Conservation (phyloP, 768 basidiomycete genomes). For the Podaxis mareebaensis region DNA sequence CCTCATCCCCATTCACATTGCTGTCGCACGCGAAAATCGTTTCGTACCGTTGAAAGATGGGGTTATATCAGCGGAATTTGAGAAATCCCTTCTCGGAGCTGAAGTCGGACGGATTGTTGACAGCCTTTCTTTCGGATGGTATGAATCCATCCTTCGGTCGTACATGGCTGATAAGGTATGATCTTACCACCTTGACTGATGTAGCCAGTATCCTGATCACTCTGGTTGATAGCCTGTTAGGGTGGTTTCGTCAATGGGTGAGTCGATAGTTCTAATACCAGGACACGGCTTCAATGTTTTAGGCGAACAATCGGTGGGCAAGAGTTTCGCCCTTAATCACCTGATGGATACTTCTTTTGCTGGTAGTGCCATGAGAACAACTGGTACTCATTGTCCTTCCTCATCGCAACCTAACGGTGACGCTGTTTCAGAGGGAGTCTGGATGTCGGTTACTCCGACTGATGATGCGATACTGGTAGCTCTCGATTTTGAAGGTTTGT, state of each 20-base stretch:
- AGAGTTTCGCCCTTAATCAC: slow-evolving; percentile 60
- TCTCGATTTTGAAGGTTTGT: slow-evolving; percentile 62
- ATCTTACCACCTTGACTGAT: slow-evolving; percentile 17
- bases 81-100: slow-evolving; percentile 56
- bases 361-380: slow-evolving; percentile 67
- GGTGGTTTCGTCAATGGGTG: slow-evolving; percentile 64
- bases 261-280: slow-evolving; percentile 20
- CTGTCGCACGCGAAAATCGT: slow-evolving; percentile 57
- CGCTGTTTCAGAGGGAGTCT: slow-evolving; percentile 48
- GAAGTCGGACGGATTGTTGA: slow-evolving; percentile 60
- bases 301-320: slow-evolving; percentile 68
- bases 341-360: slow-evolving; percentile 66
- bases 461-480: slow-evolving; percentile 54
- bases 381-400: slow-evolving; percentile 28
- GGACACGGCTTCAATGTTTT: slow-evolving; percentile 6
- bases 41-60: slow-evolving; percentile 62
- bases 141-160: slow-evolving; percentile 62
- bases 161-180: slow-evolving; percentile 58
- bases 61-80: slow-evolving; percentile 48
- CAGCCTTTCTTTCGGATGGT: slow-evolving; percentile 60
- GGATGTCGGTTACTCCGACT: slow-evolving; percentile 68
- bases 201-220: background rate
- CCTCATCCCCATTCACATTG: slow-evolving; percentile 65
- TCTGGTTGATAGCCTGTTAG: slow-evolving; percentile 47
- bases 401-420: background rate